Evolutionary conservation across 371 early-diverging fungal genomes (phyloP).

Genomic region (Chytridium lagenaria): DNA sequence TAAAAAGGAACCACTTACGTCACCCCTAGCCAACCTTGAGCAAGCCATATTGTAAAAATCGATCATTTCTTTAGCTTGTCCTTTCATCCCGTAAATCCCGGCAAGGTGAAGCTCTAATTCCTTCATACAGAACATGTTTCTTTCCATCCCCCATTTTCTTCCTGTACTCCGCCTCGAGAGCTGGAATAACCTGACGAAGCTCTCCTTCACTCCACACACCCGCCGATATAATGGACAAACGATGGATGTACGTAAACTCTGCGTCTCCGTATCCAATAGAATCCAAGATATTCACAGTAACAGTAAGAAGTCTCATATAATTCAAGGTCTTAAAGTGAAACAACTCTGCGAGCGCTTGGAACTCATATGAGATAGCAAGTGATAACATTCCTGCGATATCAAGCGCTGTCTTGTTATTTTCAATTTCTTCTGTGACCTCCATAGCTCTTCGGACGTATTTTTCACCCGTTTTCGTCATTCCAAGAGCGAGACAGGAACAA

Average conservation of each 20-base stretch:
- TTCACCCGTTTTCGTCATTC: not conserved
- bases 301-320: not conserved
- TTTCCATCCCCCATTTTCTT: not conserved
- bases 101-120: not conserved
- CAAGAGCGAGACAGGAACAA: not conserved
- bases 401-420: not conserved
- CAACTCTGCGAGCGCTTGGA: not conserved
- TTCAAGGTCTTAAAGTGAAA: not conserved
- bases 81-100: not conserved
- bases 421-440: not conserved
- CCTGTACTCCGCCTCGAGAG: not conserved
- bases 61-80: not conserved
- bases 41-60: not conserved
- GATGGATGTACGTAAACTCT: not conserved
- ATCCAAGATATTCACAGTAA: not conserved
- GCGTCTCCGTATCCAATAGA: slow-evolving; percentile 6
- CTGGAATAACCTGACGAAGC: not conserved
- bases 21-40: not conserved
- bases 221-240: not conserved
- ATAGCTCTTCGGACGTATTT: not conserved
- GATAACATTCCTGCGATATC: not conserved
- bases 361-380: not conserved
- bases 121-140: not conserved
- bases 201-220: not conserved
- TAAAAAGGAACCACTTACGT: not conserved